Evolutionary conservation across 352 stramenopile genomes (phyloP), one percentile per base, ranked within the genome.

Genomic region (Globisporangium nunn): DNA sequence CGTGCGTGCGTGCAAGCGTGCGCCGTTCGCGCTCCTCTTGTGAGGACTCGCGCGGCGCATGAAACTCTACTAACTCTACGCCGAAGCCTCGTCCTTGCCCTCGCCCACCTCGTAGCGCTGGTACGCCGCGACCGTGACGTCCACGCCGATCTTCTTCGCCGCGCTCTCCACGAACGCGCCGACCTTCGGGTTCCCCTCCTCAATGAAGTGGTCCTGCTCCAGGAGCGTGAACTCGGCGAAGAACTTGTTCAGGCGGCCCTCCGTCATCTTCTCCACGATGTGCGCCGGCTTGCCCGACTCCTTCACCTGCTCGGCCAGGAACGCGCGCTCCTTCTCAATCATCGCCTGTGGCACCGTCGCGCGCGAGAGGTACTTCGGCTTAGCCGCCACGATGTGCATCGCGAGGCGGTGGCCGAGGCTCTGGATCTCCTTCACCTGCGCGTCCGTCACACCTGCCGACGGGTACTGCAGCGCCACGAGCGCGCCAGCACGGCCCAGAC

Each of bases 311-410:
- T 95, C 83, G 29, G 75, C 58, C 40, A 98, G 65, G 73, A 98
- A 93, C 5, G 80, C 77, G 46, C 86, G 88, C 74, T 98, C 95
- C 63, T 96, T 96, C 33, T 91, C 79, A 40, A 98, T 62, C 23
- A 96, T 59, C 23, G 87, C 74, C 33, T 77, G 68, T 1, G 95
- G 93, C 37, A 98, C 86, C 28, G 63, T 66, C n/a, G 88, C 81
- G n/a, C 81, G 70, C 72, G 83, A 85, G 23, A 98, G 67, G 72
- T 97, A 98, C 17, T 74, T 71, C 49, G 93, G 93, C 63, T 93
- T 95, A 49, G 92, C 91, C 15, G 93, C 95, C 18, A 98, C 95
- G 56, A 98, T 84, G 71, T 98, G 95, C 95, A 98, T 98, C 23
- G 93, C 95, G 46, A 98, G 68, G 61, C 88, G 94, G 64, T 97